phyloP scores from a whole-genome alignment of 306 rosid species.

The Betula pendula region DNA sequence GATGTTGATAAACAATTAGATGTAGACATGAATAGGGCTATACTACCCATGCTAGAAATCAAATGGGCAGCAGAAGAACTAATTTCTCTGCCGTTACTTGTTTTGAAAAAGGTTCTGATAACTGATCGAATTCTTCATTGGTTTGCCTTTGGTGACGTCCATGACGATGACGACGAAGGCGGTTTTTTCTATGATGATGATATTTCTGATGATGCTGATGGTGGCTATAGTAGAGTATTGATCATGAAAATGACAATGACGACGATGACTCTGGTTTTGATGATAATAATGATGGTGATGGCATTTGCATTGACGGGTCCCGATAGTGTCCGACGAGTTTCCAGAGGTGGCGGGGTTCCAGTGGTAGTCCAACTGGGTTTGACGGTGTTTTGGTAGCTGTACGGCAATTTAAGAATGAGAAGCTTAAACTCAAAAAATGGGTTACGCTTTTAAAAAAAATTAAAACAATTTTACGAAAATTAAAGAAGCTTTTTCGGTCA shows the following conservation, averaged over 20 bases:
- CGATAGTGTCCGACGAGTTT: too few species aligned
- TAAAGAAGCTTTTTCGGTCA: too few species aligned
- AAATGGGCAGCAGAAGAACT: constrained; percentile 68
- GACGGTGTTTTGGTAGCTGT: too few species aligned
- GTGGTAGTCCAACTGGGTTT: too few species aligned
- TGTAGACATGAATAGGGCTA: constrained; percentile 13
- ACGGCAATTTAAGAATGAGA: too few species aligned
- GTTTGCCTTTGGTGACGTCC: constrained; percentile 34
- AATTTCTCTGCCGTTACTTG: constrained; percentile 75
- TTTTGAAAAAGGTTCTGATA: constrained; percentile 58
- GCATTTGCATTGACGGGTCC: constrained; percentile 2
- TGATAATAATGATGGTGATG: constrained; percentile 6
- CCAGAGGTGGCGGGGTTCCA: too few species aligned
- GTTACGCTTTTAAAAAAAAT: too few species aligned
- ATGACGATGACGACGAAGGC: constrained; percentile 9
- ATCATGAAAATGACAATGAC: neutral
- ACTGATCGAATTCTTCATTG: constrained; percentile 42
- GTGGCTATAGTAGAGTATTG: neutral
- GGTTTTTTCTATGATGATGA: constrained; percentile 10
- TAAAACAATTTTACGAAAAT: too few species aligned
- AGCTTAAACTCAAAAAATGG: too few species aligned
- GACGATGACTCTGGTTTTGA: neutral
- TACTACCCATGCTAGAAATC: constrained; percentile 32
- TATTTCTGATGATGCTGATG: neutral
- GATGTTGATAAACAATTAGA: constrained; percentile 9